Conservation (phyloP, 2,329 filamentous ascomycete genomes). For the Metarhizium album region DNA sequence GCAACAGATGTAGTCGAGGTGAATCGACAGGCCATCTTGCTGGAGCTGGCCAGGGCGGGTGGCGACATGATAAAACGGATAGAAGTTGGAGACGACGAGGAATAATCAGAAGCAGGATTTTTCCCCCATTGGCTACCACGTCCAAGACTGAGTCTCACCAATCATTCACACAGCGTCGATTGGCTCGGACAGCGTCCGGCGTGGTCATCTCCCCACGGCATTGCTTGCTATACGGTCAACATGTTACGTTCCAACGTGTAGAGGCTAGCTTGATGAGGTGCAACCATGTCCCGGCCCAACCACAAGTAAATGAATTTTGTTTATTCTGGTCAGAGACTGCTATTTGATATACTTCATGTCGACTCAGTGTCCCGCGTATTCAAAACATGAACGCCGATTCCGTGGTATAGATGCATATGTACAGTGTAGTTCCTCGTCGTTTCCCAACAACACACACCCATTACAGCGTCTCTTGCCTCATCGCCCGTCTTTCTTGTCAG, state of each 20-base stretch:
- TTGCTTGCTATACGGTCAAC: neutral
- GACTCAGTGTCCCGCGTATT: constrained; percentile 5
- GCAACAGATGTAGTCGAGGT: constrained; percentile 42
- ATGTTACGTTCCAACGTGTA: neutral
- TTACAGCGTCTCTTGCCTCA: constrained; percentile 1
- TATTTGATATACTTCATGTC: constrained; percentile 1
- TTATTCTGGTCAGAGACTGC: neutral
- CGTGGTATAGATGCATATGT: constrained; percentile 16
- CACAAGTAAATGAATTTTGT: neutral
- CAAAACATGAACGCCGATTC: constrained; percentile 10
- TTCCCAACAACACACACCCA: constrained; percentile 10
- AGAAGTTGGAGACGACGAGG: constrained; percentile 29
- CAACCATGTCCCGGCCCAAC: neutral
- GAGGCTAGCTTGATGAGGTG: neutral
- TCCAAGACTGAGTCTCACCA: neutral
- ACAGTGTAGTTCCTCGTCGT: constrained; percentile 10
- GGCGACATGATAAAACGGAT: constrained; percentile 59
- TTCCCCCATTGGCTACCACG: neutral
- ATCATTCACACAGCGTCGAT: neutral
- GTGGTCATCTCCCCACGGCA: no score
- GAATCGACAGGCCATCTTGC: constrained; percentile 56
- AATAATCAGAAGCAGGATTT: neutral
- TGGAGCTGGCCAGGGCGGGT: constrained; percentile 61
- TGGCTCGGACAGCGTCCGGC: no score
- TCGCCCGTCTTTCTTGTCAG: constrained; percentile 30